Evolutionary conservation across 805 yeast genomes (phyloP).

Genomic region (Cyberlindnera saturnus): DNA sequence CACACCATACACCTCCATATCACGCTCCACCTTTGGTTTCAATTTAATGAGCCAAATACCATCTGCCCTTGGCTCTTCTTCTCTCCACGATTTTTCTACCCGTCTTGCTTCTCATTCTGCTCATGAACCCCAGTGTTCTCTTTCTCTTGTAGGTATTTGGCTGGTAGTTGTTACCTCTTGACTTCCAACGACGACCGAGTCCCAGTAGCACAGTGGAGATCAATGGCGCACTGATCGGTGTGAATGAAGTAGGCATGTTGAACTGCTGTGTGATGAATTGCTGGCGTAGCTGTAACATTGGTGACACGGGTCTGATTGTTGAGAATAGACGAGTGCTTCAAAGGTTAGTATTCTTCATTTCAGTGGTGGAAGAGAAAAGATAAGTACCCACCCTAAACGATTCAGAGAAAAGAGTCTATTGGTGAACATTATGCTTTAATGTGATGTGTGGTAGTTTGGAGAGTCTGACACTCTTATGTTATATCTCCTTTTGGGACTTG

Average conservation of each 20-base stretch:
- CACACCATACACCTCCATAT: too few species aligned
- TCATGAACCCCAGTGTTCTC: conserved; percentile 83
- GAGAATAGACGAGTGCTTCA: conserved; percentile 11
- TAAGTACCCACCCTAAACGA: background rate
- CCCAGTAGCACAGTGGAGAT: conserved; percentile 16
- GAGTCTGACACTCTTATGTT: background rate
- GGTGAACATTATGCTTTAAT: conserved; percentile 1
- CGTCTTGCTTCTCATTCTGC: conserved; percentile 64
- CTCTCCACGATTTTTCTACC: conserved; percentile 77
- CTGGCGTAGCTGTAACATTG: conserved; percentile 19
- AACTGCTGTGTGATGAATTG: background rate
- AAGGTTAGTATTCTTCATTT: conserved; percentile 8
- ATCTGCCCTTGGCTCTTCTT: conserved; percentile 84
- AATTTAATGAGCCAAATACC: conserved; percentile 57
- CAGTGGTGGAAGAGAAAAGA: background rate
- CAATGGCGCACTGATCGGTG: conserved; percentile 11
- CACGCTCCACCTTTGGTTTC: background rate
- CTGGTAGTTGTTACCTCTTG: conserved; percentile 92
- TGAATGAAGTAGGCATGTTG: conserved; percentile 15
- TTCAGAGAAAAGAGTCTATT: conserved; percentile 1
- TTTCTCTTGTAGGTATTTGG: conserved; percentile 89
- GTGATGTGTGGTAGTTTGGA: background rate
- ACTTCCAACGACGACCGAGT: conserved; percentile 56
- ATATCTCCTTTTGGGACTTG: background rate
- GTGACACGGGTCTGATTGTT: conserved; percentile 14